A percentile compares a stretch with the other conserved stretches of the same genome.
Evolutionary conservation across 306 rosid species (phyloP).

Genomic region (Gynostemma pentaphyllum): DNA sequence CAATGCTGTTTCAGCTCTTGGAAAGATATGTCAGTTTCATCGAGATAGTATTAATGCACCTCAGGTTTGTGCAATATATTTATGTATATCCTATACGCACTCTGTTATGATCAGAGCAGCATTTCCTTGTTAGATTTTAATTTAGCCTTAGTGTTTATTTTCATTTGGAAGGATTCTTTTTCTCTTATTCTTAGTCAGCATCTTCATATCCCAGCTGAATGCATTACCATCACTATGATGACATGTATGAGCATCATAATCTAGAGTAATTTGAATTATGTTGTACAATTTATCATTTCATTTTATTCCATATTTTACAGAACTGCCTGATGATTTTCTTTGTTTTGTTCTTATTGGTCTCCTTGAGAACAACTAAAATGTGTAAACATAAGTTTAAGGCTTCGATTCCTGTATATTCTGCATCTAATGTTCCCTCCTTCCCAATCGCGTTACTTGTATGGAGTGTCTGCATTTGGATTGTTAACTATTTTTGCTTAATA

Average conservation of each 20-base stretch:
- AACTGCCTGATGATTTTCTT: neutral
- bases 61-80: slow-evolving; percentile 45
- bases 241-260: neutral
- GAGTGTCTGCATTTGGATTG: neutral
- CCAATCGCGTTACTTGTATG: neutral
- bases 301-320: neutral
- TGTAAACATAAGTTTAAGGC: neutral
- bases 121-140: neutral
- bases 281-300: neutral
- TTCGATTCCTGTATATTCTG: neutral
- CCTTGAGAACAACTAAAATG: neutral
- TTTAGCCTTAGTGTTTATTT: neutral
- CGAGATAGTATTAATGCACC: slow-evolving; percentile 82
- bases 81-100: neutral
- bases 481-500: neutral
- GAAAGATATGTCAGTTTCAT: slow-evolving; percentile 77
- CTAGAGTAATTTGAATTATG: neutral
- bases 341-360: neutral
- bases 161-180: neutral
- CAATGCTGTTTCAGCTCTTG: slow-evolving; percentile 95
- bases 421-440: neutral
- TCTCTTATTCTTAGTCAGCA: neutral
- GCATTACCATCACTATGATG: neutral
- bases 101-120: neutral
- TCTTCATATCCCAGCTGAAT: neutral